Evolutionary conservation across 345 rosid genomes (phyloP), one percentile per base, ranked within the genome.

Genomic region (Gynandropsis gynandra): DNA sequence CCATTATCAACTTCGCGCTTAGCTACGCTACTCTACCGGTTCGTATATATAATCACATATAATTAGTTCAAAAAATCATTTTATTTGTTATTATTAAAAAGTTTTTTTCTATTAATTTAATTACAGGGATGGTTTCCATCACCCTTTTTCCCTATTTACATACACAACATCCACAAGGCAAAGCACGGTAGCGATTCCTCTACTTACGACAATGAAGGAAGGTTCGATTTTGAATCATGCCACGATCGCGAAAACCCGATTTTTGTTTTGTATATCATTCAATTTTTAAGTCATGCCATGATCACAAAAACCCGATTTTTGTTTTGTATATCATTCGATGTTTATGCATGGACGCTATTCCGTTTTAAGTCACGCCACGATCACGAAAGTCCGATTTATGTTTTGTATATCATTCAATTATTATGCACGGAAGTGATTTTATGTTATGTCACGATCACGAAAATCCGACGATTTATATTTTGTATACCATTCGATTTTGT

Each of bases 101-200:
- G 20, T 7, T 19, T 31, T 5, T 36, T 34, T 13, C 36, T 19
- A 10, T 18, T n/a, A n/a, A 10, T 12, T 32, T 50, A 24, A 21
- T 8, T 10, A 35, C 45, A 82, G 95, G 84, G 89, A 10, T 87
- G 96, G 95, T 13, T 89, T 7, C 98, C 95, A 5, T 80, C 83
- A 21, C 92, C 79, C 2, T 65, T 83, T 59, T 70, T 83, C 4
- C 96, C 96, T 5, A 72, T 86, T 16, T 75, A 86, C 70, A 62
- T 89, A 17, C 58, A 56, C 61, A 89, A 82, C 75, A 82, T 89
- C 27, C 90, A 89, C 73, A 86, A 53, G 64, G 72, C 67, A 50
- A 83, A 81, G 66, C 94, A 86, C 8, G 90, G 96, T 9, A 83
- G 96, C 24, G 96, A 76, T 47, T 69, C 80, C 0, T 78, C 74